Base-by-base conservation (phyloP, 2,329 filamentous ascomycete genomes). In the Aspergillus japonicus region DNA sequence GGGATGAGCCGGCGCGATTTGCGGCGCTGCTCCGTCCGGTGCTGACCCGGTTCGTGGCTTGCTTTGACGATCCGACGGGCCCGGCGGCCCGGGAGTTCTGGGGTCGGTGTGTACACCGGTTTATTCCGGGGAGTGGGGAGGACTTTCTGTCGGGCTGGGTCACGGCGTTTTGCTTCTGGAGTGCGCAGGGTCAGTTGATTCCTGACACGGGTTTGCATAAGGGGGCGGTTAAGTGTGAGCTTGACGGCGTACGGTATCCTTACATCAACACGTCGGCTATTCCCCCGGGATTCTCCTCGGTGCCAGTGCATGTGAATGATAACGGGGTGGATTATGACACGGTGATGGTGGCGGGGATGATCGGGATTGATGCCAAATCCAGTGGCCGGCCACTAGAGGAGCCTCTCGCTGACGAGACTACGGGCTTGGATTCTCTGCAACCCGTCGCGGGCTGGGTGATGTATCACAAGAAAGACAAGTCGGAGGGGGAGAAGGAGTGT, bases 141-240 rank as follows among this genome's bases (percentile, higher is more conserved):
- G 35, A 21, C 1, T 69, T 72, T 50, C 60, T 82, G 2, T 78
- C 76, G 0, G 82, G 82, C 5, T 84, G 81, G 81, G 75, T 83
- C 55, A 79, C 78, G 0, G 80, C 76, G 0, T 82, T 84, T 61
- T 71, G 78, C 63, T 80, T 78, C 62, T 84, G 80, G 78, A 64
- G 70, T 16, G 66, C 64, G 0, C 59, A 75, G 16, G 82, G 81
- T 0, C 31, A 58, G 24, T 60, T 59, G 14, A 35, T 35, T 4
- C 12, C 11, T 16, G 33, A 35, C 4, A 29, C 7, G 26, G 26
- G 26, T 8, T 65, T 68, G n/a, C 56, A 64, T 42, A 14, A 35
- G 48, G 24, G 48, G 4, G 26, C 2, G 0, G 1, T 19, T 6
- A 21, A 16, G 29, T 50, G 48, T 31, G 48, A 50, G 29, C 8